Percentiles rank a stretch among this genome's conserved stretches.
Conservation (phyloP, 139 green algal genomes). For the Micromonas pusilla region DNA sequence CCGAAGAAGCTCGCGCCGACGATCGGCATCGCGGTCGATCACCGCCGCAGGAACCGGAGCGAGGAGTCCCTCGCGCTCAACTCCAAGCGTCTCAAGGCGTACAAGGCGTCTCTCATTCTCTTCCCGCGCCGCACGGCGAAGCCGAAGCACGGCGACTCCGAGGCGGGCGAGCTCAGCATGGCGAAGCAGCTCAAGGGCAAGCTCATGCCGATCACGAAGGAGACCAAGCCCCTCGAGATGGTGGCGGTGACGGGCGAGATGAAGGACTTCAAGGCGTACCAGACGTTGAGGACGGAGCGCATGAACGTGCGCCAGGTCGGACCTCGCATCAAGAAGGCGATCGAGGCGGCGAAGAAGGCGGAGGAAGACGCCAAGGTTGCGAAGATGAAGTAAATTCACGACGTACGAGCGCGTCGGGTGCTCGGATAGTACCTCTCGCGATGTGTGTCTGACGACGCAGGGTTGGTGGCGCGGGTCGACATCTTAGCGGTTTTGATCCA, state of each 20-base stretch:
- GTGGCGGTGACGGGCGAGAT: conserved; percentile 79
- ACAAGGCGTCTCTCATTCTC: conserved; percentile 90
- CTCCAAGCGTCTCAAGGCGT: conserved; percentile 87
- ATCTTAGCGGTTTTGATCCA: too few relatives aligned
- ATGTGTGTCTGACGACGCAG: too few relatives aligned
- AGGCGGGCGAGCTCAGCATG: conserved; percentile 59
- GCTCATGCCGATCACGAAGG: conserved; percentile 56
- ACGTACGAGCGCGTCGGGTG: too few relatives aligned
- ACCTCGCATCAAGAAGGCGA: conserved; percentile 73
- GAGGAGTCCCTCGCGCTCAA: conserved; percentile 92
- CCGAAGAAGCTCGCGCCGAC: conserved; percentile 77
- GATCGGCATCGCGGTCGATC: conserved; percentile 95
- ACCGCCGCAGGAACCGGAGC: conserved; percentile 85
- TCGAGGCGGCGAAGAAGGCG: conserved; percentile 61
- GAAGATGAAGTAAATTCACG: conserved; percentile 29
- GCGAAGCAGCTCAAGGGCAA: conserved; percentile 55
- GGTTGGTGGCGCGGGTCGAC: too few relatives aligned
- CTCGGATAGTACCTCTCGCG: too few relatives aligned
- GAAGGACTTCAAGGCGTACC: conserved; percentile 77
- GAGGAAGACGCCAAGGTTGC: conserved; percentile 51
- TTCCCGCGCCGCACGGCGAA: conserved; percentile 87
- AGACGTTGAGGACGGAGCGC: conserved; percentile 84
- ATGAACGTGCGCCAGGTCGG: conserved; percentile 78
- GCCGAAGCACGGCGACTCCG: conserved; percentile 84
- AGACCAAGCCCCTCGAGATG: conserved; percentile 59